Evolutionary conservation across 2,329 filamentous ascomycete species (phyloP), one percentile per base, ranked within the genome.

Genomic region (Coniochaeta sp.): DNA sequence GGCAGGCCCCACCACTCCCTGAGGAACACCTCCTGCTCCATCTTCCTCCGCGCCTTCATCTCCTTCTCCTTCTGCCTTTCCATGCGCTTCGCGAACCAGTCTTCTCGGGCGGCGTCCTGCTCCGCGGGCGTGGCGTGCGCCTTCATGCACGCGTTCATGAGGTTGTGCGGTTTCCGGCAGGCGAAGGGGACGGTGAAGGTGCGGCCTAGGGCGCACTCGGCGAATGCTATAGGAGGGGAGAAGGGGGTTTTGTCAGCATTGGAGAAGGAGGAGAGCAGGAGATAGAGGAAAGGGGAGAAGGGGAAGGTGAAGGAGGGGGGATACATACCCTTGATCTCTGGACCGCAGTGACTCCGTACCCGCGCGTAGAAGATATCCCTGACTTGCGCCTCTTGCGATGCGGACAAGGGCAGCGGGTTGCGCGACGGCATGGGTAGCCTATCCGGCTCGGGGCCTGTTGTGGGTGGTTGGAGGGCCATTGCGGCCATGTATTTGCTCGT

Each of bases 141-240:
- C 60, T 91, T 78, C 91, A 99, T 96, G 74, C 94, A 99, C 55
- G 75, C 78, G 72, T 99, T 99, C 94, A 99, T 99, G 31, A 79
- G 77, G 56, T 86, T 83, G 62, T 91, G 87, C 64, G 91, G 79
- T 48, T 78, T 71, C 51, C 90, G 86, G 74, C 94, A 99, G 50
- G 84, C 81, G 76, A 94, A 96, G 12, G 91, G 87, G 53, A 94
- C 87, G 52, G 86, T 91, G 61, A 97, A 82, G 6, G 91, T 97
- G 58, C 89, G 87, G 65, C 86, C 85, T 48, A 86, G 78, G 50
- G 91, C 91, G 77, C 94, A 99, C 59, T 86, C 84, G 53, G 94
- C 94, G 67, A 99, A 99, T 55, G 87, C 92, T 96, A 60, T 50
- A n/a, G n/a, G n/a, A n/a, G n/a, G 42, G 8, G 49, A 27, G 8